phyloP scores from a whole-genome alignment of 148 eudicot species.

The Beta vulgaris region DNA sequence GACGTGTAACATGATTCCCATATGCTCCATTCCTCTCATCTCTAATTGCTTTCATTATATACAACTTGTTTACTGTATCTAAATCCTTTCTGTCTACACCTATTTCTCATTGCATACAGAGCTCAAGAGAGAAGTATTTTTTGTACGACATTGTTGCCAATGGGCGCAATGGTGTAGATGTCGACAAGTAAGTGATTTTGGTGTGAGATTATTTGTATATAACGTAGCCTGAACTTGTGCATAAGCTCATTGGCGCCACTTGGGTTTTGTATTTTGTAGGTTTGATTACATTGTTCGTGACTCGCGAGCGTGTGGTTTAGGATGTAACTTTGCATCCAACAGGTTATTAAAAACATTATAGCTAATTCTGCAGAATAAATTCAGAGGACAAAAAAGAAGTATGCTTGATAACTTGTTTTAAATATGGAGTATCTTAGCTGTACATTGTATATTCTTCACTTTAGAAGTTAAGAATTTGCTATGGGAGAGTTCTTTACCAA shows the following conservation, averaged over 20 bases:
- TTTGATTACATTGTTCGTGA: conserved; percentile 87
- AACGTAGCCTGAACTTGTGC: background rate
- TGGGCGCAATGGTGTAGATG: conserved; percentile 90
- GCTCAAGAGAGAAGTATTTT: conserved; percentile 59
- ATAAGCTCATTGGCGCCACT: background rate
- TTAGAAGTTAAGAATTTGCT: background rate
- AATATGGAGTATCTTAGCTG: background rate
- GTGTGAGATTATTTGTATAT: background rate
- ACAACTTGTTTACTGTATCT: background rate
- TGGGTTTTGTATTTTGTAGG: conserved; percentile 33
- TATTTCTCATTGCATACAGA: conserved; percentile 24
- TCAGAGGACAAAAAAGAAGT: too few species aligned
- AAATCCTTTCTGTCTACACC: conserved; percentile 1
- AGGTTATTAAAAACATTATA: conserved; percentile 35
- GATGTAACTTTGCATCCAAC: conserved; percentile 71
- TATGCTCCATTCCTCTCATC: background rate
- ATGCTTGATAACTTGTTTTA: background rate
- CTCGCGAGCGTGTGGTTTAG: conserved; percentile 81
- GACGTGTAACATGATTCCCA: background rate
- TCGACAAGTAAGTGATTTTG: conserved; percentile 60
- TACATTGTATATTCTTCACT: background rate
- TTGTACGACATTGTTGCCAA: conserved; percentile 89
- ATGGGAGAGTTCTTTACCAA: background rate
- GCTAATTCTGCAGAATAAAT: too few species aligned
- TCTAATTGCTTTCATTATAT: background rate